phyloP scores from a whole-genome alignment of 768 basidiomycete genomes.

The Boletus speciosus region DNA sequence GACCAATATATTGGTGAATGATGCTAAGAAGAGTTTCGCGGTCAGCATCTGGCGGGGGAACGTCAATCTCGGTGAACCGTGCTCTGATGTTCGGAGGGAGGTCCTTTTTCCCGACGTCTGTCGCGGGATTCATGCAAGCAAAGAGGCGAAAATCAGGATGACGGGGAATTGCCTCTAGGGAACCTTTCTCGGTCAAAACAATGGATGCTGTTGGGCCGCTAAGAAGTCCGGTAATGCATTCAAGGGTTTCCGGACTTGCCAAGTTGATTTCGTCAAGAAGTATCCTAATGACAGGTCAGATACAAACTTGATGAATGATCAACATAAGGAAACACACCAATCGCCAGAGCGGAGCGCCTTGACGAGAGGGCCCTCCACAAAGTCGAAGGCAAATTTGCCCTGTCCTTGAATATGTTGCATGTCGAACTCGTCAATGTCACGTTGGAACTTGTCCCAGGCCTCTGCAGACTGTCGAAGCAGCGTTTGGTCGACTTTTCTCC shows the following conservation, averaged over 20 bases:
- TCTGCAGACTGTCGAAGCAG: constrained; percentile 43
- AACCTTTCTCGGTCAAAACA: constrained; percentile 89
- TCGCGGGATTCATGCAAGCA: constrained; percentile 99
- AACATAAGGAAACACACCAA: constrained; percentile 57
- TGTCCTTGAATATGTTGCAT: constrained; percentile 84
- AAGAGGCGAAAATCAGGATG: constrained; percentile 96
- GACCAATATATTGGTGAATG: constrained; percentile 85
- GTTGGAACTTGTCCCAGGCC: constrained; percentile 67
- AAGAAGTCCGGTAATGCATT: constrained; percentile 85
- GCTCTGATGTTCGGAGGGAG: constrained; percentile 86
- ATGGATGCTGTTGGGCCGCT: constrained; percentile 85
- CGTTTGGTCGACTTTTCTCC: constrained; percentile 56
- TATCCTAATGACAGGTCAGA: constrained; percentile 52
- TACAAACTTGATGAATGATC: neutral
- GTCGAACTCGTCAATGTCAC: constrained; percentile 76
- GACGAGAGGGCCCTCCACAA: constrained; percentile 94
- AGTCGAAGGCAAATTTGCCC: constrained; percentile 89
- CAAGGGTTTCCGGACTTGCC: constrained; percentile 90
- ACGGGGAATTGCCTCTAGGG: constrained; percentile 82
- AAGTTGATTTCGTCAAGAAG: constrained; percentile 96
- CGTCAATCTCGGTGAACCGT: constrained; percentile 94
- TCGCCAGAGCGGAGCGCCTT: constrained; percentile 84
- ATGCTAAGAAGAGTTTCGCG: constrained; percentile 85
- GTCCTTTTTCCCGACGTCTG: constrained; percentile 97
- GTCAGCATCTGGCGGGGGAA: constrained; percentile 91